A percentile compares a stretch with the other conserved stretches of the same genome.
Conservation (phyloP, 225 moss, liverwort and hornwort species). For the Marchantia paleacea region DNA sequence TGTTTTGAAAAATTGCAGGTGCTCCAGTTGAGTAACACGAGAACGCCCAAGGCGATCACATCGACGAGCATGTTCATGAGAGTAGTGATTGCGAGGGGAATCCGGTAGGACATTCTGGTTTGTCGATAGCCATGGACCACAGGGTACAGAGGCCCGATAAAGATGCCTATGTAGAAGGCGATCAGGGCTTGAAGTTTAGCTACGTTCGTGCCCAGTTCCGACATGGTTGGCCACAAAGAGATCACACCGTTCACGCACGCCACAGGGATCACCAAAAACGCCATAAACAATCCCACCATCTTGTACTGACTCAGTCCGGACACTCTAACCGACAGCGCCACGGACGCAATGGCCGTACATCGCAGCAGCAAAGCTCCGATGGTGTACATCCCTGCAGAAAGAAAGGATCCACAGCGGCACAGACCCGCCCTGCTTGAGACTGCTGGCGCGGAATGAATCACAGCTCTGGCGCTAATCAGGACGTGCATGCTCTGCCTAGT, state of each 20-base stretch:
- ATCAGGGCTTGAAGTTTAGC: not conserved
- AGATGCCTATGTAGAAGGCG: not conserved
- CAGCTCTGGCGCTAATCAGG: no score
- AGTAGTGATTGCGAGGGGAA: slow-evolving; percentile 7
- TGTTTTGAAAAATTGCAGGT: not conserved
- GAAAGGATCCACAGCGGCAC: not conserved
- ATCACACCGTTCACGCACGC: not conserved
- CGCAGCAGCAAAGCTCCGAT: slow-evolving; percentile 19
- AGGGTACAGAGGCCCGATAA: slow-evolving; percentile 21
- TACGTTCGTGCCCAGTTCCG: not conserved
- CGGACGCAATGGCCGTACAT: slow-evolving; percentile 17
- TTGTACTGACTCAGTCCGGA: not conserved
- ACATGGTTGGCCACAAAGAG: not conserved
- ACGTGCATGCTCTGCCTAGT: no score
- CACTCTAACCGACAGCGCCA: slow-evolving; percentile 2
- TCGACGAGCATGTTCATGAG: slow-evolving; percentile 18
- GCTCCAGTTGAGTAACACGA: not conserved
- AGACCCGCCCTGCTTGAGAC: no score
- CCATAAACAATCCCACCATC: not conserved
- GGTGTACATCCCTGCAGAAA: slow-evolving; percentile 18
- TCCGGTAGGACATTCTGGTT: not conserved
- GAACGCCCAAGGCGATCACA: not conserved
- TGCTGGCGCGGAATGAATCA: no score
- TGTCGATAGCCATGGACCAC: slow-evolving; percentile 16
- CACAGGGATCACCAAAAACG: not conserved